Evolutionary conservation across 2,329 filamentous ascomycete genomes (phyloP).

Genomic region (Orbilia brochopaga): DNA sequence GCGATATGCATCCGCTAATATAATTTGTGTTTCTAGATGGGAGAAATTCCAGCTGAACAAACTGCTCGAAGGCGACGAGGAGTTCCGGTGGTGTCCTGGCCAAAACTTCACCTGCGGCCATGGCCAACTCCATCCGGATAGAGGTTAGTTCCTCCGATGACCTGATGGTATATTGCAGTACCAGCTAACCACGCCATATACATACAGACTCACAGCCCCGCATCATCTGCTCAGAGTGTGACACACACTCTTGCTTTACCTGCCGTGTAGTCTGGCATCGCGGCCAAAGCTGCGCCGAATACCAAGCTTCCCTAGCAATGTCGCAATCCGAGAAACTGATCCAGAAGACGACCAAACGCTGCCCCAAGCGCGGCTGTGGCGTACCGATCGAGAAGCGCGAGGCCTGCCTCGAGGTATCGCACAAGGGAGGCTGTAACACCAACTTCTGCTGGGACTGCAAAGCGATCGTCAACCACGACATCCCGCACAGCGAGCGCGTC

Average conservation of each 20-base stretch:
- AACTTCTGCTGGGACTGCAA: slow-evolving; percentile 50
- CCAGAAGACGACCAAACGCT: slow-evolving; percentile 44
- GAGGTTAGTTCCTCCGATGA: slow-evolving; percentile 3
- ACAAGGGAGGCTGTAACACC: slow-evolving; percentile 44
- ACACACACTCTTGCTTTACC: slow-evolving; percentile 41
- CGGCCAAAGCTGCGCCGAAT: slow-evolving; percentile 33
- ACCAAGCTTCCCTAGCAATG: slow-evolving; percentile 24
- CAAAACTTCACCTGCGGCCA: slow-evolving; percentile 40
- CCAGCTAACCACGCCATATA: neutral
- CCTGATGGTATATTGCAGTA: neutral
- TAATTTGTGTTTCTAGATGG: slow-evolving; percentile 24
- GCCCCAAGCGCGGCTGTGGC: slow-evolving; percentile 40
- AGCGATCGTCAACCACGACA: slow-evolving; percentile 38
- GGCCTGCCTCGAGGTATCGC: slow-evolving; percentile 40
- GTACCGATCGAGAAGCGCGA: slow-evolving; percentile 42
- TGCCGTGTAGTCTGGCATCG: slow-evolving; percentile 42
- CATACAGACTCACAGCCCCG: slow-evolving; percentile 31
- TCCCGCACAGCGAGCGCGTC: slow-evolving; percentile 45
- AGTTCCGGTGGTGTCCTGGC: slow-evolving; percentile 46
- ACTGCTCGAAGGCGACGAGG: slow-evolving; percentile 39
- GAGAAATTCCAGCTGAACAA: slow-evolving; percentile 49
- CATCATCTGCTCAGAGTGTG: slow-evolving; percentile 47
- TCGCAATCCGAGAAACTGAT: slow-evolving; percentile 47
- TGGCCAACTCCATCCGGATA: slow-evolving; percentile 39
- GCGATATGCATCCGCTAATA: neutral